Evolutionary conservation across 208 protist species (phyloP).

Genomic region (Tritrichomonas musculus): DNA sequence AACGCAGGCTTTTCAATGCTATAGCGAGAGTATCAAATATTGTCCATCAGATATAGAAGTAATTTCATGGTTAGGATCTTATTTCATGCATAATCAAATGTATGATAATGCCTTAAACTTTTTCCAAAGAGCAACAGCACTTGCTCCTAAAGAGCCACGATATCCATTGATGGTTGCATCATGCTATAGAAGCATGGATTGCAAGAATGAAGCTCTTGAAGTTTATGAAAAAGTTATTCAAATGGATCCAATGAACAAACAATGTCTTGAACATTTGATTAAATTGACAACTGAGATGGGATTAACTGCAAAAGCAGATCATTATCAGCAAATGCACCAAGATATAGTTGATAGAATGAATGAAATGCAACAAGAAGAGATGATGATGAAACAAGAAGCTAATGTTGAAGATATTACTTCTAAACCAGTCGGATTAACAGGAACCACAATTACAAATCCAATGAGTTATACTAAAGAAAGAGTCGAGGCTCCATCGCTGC

Average conservation of each 20-base stretch:
- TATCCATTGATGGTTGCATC: constrained; percentile 76
- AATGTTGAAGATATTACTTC: not conserved
- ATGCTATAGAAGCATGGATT: constrained; percentile 12
- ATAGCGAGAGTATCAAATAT: constrained; percentile 31
- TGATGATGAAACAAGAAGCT: not conserved
- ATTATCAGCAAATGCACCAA: not conserved
- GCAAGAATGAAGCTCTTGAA: not conserved
- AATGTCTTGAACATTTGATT: constrained; percentile 33
- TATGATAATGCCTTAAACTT: constrained; percentile 90
- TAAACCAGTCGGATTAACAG: not conserved
- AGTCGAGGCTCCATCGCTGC: not conserved
- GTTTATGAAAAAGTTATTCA: not conserved
- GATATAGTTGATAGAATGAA: not conserved
- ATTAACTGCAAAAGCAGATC: not conserved
- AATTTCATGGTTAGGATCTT: constrained; percentile 80
- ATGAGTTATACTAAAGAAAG: not conserved
- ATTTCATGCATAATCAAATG: constrained; percentile 75
- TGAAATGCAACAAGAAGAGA: not conserved
- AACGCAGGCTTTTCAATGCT: constrained; percentile 45
- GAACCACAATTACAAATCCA: not conserved
- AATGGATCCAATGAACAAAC: not conserved
- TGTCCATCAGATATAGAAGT: constrained; percentile 85
- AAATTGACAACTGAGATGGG: constrained; percentile 21
- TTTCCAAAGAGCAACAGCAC: constrained; percentile 83
- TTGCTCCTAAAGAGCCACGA: constrained; percentile 82